phyloP scores from a whole-genome alignment of 495 filamentous ascomycete species.

The Talaromyces wortmannii region DNA sequence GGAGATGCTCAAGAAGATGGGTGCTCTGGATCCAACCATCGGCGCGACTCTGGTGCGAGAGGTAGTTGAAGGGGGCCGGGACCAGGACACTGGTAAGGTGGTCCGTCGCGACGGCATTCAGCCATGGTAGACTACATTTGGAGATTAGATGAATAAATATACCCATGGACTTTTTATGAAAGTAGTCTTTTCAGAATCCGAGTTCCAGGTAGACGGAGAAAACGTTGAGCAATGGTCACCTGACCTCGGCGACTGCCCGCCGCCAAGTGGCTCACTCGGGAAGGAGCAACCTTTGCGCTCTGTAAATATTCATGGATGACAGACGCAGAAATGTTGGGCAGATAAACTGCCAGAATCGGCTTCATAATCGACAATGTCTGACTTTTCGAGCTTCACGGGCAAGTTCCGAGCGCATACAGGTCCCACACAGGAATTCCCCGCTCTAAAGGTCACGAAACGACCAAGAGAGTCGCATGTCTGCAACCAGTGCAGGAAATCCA shows the following conservation, averaged over 20 bases:
- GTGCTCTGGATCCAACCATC: conserved; percentile 33
- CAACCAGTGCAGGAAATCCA: neutral
- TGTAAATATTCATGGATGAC: no score
- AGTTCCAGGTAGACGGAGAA: neutral
- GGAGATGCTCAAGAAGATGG: conserved; percentile 22
- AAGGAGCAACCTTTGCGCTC: no score
- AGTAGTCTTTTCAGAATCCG: neutral
- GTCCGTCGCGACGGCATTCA: conserved; percentile 27
- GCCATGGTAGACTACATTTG: conserved; percentile 21
- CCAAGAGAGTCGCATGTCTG: neutral
- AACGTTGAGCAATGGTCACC: neutral
- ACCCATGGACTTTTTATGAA: neutral
- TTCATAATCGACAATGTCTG: neutral
- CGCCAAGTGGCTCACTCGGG: neutral
- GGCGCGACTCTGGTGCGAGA: conserved; percentile 35
- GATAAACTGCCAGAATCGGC: no score
- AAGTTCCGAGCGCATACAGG: neutral
- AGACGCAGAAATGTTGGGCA: no score
- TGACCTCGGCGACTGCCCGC: neutral
- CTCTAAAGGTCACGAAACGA: neutral
- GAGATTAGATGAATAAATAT: neutral
- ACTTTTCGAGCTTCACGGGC: neutral
- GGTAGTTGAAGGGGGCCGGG: conserved; percentile 40
- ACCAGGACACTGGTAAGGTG: conserved; percentile 40
- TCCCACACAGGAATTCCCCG: neutral